Conservation (phyloP, 2,329 filamentous ascomycete species). For the Neonectria punicea region DNA sequence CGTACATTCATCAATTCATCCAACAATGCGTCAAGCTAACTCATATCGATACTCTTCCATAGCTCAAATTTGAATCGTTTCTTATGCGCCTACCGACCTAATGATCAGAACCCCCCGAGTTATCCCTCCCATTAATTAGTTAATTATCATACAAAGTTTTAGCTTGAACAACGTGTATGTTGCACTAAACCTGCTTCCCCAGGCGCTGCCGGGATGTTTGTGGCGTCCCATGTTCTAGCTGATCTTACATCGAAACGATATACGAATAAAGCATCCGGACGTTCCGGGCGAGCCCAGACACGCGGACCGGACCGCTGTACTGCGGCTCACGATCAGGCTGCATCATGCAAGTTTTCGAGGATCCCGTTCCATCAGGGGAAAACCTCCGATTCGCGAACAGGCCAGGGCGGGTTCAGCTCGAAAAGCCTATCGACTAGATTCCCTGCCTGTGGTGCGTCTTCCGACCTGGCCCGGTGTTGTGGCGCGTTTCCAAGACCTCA, state of each 20-base stretch:
- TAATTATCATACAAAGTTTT: background rate
- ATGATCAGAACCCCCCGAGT: slow-evolving; percentile 1
- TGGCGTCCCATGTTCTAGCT: background rate
- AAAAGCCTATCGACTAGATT: slow-evolving; percentile 17
- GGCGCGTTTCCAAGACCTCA: background rate
- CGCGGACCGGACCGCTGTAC: slow-evolving; percentile 14
- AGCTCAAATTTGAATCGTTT: slow-evolving; percentile 5
- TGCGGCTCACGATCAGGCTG: slow-evolving; percentile 6
- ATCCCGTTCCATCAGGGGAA: slow-evolving; percentile 12
- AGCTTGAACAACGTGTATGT: background rate
- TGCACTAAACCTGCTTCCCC: background rate
- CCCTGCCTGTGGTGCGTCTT: slow-evolving; percentile 26
- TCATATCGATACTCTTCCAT: background rate
- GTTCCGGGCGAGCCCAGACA: slow-evolving; percentile 16
- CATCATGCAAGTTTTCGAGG: slow-evolving; percentile 12
- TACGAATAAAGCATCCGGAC: slow-evolving; percentile 7
- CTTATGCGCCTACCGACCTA: slow-evolving; percentile 4
- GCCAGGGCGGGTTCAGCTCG: slow-evolving; percentile 24
- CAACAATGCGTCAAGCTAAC: background rate
- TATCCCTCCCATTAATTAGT: slow-evolving; percentile 3
- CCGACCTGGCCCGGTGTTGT: slow-evolving; percentile 11
- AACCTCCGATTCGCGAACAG: slow-evolving; percentile 29
- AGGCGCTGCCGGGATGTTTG: slow-evolving; percentile 1
- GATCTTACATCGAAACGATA: slow-evolving; percentile 6
- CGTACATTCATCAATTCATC: slow-evolving; percentile 39